Evolutionary conservation across 805 yeast species (phyloP), one percentile per base, ranked within the genome.

Genomic region (Kodamaea neixiangensis): DNA sequence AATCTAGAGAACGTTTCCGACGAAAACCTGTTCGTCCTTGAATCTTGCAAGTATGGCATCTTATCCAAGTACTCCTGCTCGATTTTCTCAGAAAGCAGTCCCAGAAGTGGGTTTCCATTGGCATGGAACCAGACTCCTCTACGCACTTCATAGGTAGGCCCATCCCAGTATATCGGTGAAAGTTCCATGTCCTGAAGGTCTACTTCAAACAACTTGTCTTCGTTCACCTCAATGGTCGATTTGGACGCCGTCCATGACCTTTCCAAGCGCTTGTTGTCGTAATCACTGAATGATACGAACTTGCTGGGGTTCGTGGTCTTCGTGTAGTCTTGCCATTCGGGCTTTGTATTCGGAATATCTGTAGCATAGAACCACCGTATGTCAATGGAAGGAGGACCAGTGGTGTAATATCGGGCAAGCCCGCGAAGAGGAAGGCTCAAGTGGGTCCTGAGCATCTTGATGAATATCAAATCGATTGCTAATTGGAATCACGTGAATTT

Each of bases 91-190:
- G 94, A 73, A 4, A 84, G 51, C 1, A 69, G 66, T 1, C 72
- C 71, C 7, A 74, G 60, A 21, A 89, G 67, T 0, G 96, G 96
- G 4, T 61, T 60, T 0, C 82, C 81, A 46, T 80, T 80, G 7
- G 78, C 63, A 34, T 75, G 69, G 63, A 89, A 90, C 98, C 98
- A 93, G 1, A 83, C 65, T 1, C 97, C 97, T 49, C 97, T 71
- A 43, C 97, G 74, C 1, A 93, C 86, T 53, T 88, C 91, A 62
- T 84, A 93, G 0, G 73, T 69, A 0, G 97, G 94, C 1, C 97
- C 97, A 6, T 82, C 83, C 97, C 97, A 93, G 64, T 84, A 93
- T 0, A 85, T 78, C 0, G 98, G 96, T 2, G 68, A 56, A 59
- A 92, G 65, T 45, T 75, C 76, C 66, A 83, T 76, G 5, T 69